Conservation (phyloP, 495 filamentous ascomycete species). For the Podospora fimiseda region DNA sequence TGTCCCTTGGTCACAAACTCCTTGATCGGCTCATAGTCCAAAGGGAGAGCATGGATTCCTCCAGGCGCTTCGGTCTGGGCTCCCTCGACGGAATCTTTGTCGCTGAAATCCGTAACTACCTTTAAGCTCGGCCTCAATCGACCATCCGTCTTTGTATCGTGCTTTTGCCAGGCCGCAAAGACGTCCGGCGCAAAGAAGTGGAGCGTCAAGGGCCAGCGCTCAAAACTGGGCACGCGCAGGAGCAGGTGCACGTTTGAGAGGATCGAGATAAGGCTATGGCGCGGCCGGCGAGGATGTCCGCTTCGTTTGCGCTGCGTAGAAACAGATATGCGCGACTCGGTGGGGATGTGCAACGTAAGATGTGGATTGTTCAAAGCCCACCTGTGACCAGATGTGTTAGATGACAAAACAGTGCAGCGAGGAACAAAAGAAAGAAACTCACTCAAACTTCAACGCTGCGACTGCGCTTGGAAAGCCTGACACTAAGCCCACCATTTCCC, state of each 20-base stretch:
- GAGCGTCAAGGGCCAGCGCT: conserved; percentile 71
- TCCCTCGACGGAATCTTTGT: conserved; percentile 3
- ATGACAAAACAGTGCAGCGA: background rate
- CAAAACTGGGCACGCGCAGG: conserved; percentile 69
- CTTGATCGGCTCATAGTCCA: conserved; percentile 60
- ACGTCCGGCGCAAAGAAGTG: conserved; percentile 74
- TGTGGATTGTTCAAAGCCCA: conserved; percentile 91
- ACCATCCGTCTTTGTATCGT: conserved; percentile 45
- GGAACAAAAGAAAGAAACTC: conserved; percentile 29
- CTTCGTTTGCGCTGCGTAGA: conserved; percentile 31
- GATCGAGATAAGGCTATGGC: conserved; percentile 52
- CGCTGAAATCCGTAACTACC: conserved; percentile 51
- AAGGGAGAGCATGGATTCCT: conserved; percentile 53
- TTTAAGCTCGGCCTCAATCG: conserved; percentile 44
- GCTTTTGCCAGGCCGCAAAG: conserved; percentile 57
- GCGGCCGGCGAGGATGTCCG: conserved; percentile 46
- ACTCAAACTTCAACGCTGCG: conserved; percentile 94
- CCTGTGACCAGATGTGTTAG: conserved; percentile 43
- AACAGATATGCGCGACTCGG: conserved; percentile 45
- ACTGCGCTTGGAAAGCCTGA: conserved; percentile 81
- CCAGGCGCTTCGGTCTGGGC: conserved; percentile 14
- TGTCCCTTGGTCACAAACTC: conserved; percentile 65
- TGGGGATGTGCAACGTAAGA: conserved; percentile 62
- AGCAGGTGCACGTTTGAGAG: conserved; percentile 74
- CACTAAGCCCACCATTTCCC: conserved; percentile 89